Base-by-base conservation (phyloP, 306 rosid species). In the Sechiopsis laciniata region DNA sequence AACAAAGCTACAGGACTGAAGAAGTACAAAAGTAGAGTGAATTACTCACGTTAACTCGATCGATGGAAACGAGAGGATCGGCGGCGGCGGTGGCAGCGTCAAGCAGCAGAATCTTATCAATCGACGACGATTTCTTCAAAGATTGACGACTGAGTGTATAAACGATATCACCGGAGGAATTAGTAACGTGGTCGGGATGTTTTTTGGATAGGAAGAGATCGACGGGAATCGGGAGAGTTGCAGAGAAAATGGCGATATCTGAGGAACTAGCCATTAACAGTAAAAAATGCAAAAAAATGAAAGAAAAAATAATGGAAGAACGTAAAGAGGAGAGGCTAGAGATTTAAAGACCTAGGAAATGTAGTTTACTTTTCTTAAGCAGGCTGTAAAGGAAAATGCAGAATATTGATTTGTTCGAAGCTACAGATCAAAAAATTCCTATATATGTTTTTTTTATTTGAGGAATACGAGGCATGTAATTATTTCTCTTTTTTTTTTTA, bases 131-230 rank as follows among this genome's bases (percentile, higher is more conserved):
- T 61, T 71, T 72, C 24, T 71, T 72, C 24, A 74, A 69, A 69
- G 91, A 79, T 53, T 63, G 84, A 40, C 78, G 89, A 72, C 74
- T 78, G 79, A 89, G 80, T 60, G 37, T 81, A 80, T 75, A 90
- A 76, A 87, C 73, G 57, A 78, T 74, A 69, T 76, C 71, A 15
- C 78, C 84, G 29, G 80, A 76, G 7, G 85, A 68, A 73, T 86
- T 85, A 16, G 87, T 50, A 75, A 94, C 86, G 3, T 85, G 72
- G 48, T 85, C 84, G 0, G 81, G 81, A 73, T 80, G 96, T 55
- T 88, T 84, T 67, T 86, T 87, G 80, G 94, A 87, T 60, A 88
- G 89, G 54, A 94, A 90, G 3, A 89, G 88, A 80, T 94, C 98
- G 37, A 89, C 65, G 10, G 98, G 87, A 76, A 94, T 94, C 55